These are phyloP conservation scores for Pythium coloratum DNA, from an alignment of 352 stramenopile species.

Conservation along the genomic window DNA sequence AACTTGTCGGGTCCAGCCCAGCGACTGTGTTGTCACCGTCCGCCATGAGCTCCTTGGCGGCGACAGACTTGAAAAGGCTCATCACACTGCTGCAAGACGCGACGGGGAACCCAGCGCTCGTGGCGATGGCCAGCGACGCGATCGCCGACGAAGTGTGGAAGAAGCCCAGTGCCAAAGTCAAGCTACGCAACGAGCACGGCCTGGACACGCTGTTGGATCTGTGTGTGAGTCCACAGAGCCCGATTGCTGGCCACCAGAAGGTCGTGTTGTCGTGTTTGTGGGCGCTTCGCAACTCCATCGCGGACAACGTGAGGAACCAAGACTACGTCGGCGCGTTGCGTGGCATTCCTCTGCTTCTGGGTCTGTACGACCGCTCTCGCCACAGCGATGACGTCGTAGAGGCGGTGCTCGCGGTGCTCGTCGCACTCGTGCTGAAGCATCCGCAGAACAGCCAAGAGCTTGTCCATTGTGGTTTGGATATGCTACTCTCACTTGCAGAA, in stretches of 20 bases:
- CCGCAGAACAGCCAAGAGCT: constrained; percentile 64
- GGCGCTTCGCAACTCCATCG: constrained; percentile 60
- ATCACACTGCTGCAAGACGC: constrained; percentile 55
- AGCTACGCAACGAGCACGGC: constrained; percentile 63
- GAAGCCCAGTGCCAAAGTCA: constrained; percentile 51
- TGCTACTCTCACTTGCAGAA: constrained; percentile 59
- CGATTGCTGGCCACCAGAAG: constrained; percentile 19
- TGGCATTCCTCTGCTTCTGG: constrained; percentile 50
- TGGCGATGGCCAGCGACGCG: constrained; percentile 71
- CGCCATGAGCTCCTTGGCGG: constrained; percentile 32
- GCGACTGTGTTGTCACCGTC: constrained; percentile 20
- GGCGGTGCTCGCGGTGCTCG: constrained; percentile 50
- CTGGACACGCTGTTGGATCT: constrained; percentile 64
- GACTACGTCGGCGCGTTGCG: constrained; percentile 53
- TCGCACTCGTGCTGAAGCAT: constrained; percentile 57
- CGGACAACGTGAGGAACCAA: constrained; percentile 62
- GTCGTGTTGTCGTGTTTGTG: constrained; percentile 64
- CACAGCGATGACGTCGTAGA: constrained; percentile 60
- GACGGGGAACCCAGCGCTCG: constrained; percentile 50
- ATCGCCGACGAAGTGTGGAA: constrained; percentile 83
- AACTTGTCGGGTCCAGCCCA: constrained; percentile 27
- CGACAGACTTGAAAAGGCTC: constrained; percentile 65
- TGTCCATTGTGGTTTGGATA: constrained; percentile 57
- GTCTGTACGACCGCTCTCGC: constrained; percentile 42
- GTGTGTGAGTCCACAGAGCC: constrained; percentile 30